These are phyloP conservation scores for Blakeslea trispora DNA, from an alignment of 371 early-diverging fungal genomes.

Conservation along the genomic window DNA sequence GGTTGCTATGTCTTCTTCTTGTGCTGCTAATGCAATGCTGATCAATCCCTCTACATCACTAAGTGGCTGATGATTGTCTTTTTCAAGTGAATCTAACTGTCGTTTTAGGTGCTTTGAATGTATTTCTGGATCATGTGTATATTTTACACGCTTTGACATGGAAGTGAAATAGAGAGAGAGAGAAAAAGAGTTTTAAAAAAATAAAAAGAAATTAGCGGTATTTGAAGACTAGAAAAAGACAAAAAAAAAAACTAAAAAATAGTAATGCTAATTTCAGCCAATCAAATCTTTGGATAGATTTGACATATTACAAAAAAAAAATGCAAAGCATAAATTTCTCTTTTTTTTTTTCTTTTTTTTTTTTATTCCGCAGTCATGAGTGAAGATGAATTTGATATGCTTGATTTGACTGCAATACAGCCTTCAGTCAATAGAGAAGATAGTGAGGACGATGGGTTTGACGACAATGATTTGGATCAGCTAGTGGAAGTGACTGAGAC, in stretches of 20 bases:
- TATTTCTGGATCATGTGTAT: slow-evolving; percentile 40
- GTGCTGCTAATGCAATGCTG: slow-evolving; percentile 50
- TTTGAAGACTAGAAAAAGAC: no score
- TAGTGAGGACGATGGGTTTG: slow-evolving; percentile 23
- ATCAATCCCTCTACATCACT: slow-evolving; percentile 62
- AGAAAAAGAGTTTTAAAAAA: slow-evolving; percentile 3
- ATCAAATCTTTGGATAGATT: no score
- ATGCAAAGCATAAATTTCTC: not conserved
- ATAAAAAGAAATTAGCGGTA: no score
- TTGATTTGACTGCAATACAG: not conserved
- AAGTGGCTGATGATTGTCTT: slow-evolving; percentile 63
- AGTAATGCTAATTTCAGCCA: no score
- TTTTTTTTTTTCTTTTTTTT: slow-evolving; percentile 4
- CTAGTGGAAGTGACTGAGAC: slow-evolving; percentile 21
- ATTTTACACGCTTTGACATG: slow-evolving; percentile 32
- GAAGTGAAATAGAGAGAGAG: slow-evolving; percentile 2
- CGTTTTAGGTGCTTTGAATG: slow-evolving; percentile 53
- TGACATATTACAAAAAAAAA: no score
- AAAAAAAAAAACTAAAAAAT: no score
- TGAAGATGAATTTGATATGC: slow-evolving; percentile 9
- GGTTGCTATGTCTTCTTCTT: slow-evolving; percentile 34
- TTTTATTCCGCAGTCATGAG: slow-evolving; percentile 12
- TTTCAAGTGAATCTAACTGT: slow-evolving; percentile 65
- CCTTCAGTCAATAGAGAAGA: not conserved
- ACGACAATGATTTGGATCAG: slow-evolving; percentile 26